These are phyloP conservation scores for Ceratocystis harringtonii DNA, from an alignment of 2,329 filamentous ascomycete genomes.

Conservation along the genomic window DNA sequence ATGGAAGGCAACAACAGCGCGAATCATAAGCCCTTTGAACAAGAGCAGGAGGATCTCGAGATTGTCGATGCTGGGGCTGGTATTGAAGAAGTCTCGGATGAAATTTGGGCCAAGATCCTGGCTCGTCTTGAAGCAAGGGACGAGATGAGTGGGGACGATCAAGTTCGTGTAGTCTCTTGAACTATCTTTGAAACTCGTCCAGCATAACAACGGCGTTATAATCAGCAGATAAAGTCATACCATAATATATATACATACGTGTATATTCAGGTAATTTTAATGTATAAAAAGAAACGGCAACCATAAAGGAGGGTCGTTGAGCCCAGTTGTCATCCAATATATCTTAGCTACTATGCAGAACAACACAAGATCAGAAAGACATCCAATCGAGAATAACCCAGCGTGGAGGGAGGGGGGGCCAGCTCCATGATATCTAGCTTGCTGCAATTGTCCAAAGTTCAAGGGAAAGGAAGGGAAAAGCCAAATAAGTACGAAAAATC, in stretches of 20 bases:
- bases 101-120: conserved; percentile 38
- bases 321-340: background rate
- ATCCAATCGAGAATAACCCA: background rate
- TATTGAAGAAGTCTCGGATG: conserved; percentile 41
- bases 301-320: background rate
- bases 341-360: background rate
- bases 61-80: conserved; percentile 39
- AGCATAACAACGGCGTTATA: background rate
- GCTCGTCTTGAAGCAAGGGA: conserved; percentile 35
- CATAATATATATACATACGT: no score
- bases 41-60: conserved; percentile 39
- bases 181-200: background rate
- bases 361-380: background rate
- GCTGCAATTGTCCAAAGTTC: background rate
- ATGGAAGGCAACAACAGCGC: conserved; percentile 7
- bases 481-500: background rate
- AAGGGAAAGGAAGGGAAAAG: background rate
- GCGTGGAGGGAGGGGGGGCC: background rate
- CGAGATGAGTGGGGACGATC: conserved; percentile 33
- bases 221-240: no score
- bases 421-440: background rate
- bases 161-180: conserved; percentile 30
- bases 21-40: conserved; percentile 25
- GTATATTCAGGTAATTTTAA: background rate
- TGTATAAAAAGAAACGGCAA: background rate